Evolutionary conservation across 306 rosid species (phyloP).

Genomic region (Parietaria judaica): DNA sequence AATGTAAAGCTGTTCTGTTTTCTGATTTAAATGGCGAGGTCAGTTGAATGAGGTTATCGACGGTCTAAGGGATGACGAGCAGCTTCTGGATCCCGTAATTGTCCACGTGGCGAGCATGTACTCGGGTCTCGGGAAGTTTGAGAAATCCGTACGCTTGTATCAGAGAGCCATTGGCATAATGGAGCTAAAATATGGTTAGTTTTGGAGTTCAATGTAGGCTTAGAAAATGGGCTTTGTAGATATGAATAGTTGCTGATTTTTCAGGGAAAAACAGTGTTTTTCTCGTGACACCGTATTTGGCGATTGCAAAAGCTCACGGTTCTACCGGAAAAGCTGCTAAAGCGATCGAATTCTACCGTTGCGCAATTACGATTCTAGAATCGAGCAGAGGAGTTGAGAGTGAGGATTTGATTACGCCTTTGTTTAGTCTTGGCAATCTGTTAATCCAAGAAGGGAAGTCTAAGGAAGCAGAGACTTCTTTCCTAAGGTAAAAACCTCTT

Average conservation of each 20-base stretch:
- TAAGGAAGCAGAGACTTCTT: slow-evolving; percentile 65
- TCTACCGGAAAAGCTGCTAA: slow-evolving; percentile 51
- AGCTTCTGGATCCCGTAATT: slow-evolving; percentile 61
- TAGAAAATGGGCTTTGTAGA: neutral
- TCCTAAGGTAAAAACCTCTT: slow-evolving; percentile 45
- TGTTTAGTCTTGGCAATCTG: slow-evolving; percentile 71
- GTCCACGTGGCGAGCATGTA: slow-evolving; percentile 95
- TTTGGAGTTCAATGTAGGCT: neutral
- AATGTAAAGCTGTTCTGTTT: neutral
- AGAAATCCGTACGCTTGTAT: slow-evolving; percentile 48
- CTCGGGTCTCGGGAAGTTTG: slow-evolving; percentile 51
- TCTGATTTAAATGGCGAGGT: slow-evolving; percentile 20
- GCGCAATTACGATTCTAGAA: slow-evolving; percentile 51
- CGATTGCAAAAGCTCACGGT: slow-evolving; percentile 66
- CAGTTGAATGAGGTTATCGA: slow-evolving; percentile 72
- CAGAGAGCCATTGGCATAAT: slow-evolving; percentile 61
- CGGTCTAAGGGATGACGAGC: slow-evolving; percentile 53
- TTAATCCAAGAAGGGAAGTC: slow-evolving; percentile 68
- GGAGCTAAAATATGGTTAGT: slow-evolving; percentile 57
- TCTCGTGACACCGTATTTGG: slow-evolving; percentile 67
- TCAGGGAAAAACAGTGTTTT: slow-evolving; percentile 50
- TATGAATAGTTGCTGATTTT: neutral
- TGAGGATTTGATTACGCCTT: slow-evolving; percentile 70
- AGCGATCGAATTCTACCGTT: slow-evolving; percentile 54
- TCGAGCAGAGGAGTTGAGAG: slow-evolving; percentile 59